phyloP scores from a whole-genome alignment of 345 rosid genomes.

The Populus nigra region DNA sequence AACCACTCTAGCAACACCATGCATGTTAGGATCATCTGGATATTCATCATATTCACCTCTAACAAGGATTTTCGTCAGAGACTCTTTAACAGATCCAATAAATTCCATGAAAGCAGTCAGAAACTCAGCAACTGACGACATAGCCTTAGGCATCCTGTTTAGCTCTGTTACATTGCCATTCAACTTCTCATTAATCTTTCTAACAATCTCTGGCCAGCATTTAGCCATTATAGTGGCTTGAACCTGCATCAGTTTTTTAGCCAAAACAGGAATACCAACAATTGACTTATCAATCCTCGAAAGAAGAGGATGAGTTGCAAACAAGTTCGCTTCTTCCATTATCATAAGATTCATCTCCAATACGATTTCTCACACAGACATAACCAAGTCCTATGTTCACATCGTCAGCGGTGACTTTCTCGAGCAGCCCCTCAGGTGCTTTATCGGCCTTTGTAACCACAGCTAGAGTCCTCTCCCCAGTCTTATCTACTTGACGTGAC shows the following conservation, averaged over 20 bases:
- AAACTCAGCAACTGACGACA: constrained; percentile 35
- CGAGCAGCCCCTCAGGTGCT: constrained; percentile 46
- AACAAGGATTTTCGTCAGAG: constrained; percentile 35
- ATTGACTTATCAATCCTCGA: constrained; percentile 34
- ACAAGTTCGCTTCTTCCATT: constrained; percentile 29
- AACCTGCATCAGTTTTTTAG: constrained; percentile 33
- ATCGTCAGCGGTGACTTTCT: constrained; percentile 49
- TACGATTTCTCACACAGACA: constrained; percentile 45
- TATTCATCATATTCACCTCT: constrained; percentile 47
- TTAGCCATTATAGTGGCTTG: constrained; percentile 31
- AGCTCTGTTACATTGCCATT: constrained; percentile 7
- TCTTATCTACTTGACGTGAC: constrained; percentile 45
- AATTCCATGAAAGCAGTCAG: constrained; percentile 40
- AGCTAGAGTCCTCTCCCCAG: constrained; percentile 45
- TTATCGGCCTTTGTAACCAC: constrained; percentile 52
- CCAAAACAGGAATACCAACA: constrained; percentile 40
- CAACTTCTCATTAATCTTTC: constrained; percentile 36
- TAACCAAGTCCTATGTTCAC: constrained; percentile 51
- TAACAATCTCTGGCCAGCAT: constrained; percentile 35
- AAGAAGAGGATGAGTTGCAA: constrained; percentile 22
- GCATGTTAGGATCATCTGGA: constrained; percentile 23
- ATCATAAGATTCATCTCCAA: constrained; percentile 39
- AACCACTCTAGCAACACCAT: constrained; percentile 11
- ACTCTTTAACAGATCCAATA: constrained; percentile 40
- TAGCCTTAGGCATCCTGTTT: constrained; percentile 25